Percentiles rank a stretch among this genome's conserved stretches.
These are phyloP conservation scores for Anisodus tanguticus DNA, from an alignment of 257 asterid species.

Conservation along the genomic window DNA sequence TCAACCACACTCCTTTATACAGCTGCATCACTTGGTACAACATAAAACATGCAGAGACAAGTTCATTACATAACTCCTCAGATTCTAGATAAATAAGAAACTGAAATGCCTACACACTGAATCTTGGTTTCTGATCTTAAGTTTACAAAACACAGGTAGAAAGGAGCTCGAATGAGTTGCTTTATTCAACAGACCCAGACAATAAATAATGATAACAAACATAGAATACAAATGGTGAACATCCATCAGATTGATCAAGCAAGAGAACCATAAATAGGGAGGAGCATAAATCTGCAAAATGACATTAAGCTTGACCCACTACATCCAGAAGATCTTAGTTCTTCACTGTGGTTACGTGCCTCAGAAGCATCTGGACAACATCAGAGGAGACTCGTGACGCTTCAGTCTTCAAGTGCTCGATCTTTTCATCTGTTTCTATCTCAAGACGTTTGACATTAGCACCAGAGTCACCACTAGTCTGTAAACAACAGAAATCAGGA, in stretches of 20 bases:
- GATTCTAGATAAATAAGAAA: slow-evolving; percentile 18
- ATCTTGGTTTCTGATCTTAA: slow-evolving; percentile 20
- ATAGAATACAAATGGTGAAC: slow-evolving; percentile 15
- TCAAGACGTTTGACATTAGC: slow-evolving; percentile 85
- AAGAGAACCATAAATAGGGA: background rate
- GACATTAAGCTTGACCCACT: slow-evolving; percentile 11
- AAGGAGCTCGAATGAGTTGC: slow-evolving; percentile 14
- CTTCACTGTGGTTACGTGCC: slow-evolving; percentile 67
- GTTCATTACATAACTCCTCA: slow-evolving; percentile 1
- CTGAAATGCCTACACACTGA: background rate
- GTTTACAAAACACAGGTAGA: background rate
- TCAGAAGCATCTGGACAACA: slow-evolving; percentile 70
- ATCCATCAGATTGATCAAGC: slow-evolving; percentile 9
- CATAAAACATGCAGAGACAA: slow-evolving; percentile 2
- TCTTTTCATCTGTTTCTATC: slow-evolving; percentile 58
- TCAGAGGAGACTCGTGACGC: slow-evolving; percentile 65
- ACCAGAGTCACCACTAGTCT: slow-evolving; percentile 54
- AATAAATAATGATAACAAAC: slow-evolving; percentile 21
- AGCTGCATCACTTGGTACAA: slow-evolving; percentile 11
- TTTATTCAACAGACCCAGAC: slow-evolving; percentile 26
- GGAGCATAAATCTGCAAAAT: slow-evolving; percentile 13
- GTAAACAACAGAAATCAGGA: slow-evolving; percentile 13
- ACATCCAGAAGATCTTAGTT: slow-evolving; percentile 43
- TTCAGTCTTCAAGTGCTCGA: slow-evolving; percentile 56
- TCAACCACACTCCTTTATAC: slow-evolving; percentile 8